These are phyloP conservation scores for Glycine tomentella DNA, from an alignment of 306 rosid species.

Conservation along the genomic window DNA sequence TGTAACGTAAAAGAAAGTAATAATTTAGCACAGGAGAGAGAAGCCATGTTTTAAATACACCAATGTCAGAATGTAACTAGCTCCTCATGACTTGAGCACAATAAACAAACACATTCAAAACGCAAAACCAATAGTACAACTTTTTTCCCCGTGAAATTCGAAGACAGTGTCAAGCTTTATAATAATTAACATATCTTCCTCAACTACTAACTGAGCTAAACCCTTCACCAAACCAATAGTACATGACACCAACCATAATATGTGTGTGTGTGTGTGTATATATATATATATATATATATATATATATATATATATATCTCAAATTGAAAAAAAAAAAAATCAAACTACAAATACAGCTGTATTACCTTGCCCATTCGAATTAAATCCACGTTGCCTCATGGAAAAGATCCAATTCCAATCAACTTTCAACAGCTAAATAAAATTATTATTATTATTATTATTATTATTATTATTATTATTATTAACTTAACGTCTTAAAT, in stretches of 20 bases:
- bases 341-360: background rate
- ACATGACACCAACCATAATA: slow-evolving; percentile 2
- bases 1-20: background rate
- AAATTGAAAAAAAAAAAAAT: no score
- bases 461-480: background rate
- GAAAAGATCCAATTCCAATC: slow-evolving; percentile 26
- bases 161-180: no score
- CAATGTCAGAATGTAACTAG: slow-evolving; percentile 46
- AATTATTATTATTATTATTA: background rate
- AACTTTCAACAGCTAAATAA: background rate
- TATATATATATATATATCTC: no score
- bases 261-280: no score
- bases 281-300: no score
- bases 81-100: slow-evolving; percentile 35
- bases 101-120: background rate
- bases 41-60: slow-evolving; percentile 18
- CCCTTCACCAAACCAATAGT: slow-evolving; percentile 6
- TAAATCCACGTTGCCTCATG: slow-evolving; percentile 46
- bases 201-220: no score
- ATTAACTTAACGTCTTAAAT: background rate
- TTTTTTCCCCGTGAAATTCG: no score
- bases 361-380: slow-evolving; percentile 7
- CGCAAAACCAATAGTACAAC: slow-evolving; percentile 7
- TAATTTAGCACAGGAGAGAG: background rate
- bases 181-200: no score